Evolutionary conservation across 768 basidiomycete genomes (phyloP), one percentile per base, ranked within the genome.

Genomic region (Xerocomus potaroensis): DNA sequence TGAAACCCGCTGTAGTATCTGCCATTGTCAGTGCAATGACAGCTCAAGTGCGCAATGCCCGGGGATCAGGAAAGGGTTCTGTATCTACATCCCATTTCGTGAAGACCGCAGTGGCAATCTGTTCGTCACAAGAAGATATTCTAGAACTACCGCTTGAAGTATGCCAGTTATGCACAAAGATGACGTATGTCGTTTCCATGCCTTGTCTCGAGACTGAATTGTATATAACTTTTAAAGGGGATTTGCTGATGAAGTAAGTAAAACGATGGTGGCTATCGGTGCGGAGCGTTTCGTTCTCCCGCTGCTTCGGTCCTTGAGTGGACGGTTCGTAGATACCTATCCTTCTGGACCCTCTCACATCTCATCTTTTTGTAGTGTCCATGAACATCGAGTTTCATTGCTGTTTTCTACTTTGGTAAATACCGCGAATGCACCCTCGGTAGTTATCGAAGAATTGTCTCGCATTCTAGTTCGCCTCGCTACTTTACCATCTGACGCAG

Each of bases 31-130:
- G 61, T 26, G 61, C 75, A 2, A 80, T 91, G 68, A 58, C 77
- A 4, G 64, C 67, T 16, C 77, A 75, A 55, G 79, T 78, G 5
- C 57, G 56, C 30, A 60, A 59, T 0, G 51, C 37, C 23, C 57
- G 55, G 6, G 49, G 50, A 5, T 51, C 53, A 12, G 42, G 50
- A 3, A 61, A 53, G 37, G 56, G 47, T 15, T 65, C 65, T 4
- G 77, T 83, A 1, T 67, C 73, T 2, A 68, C 77, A 1, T 69
- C 72, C 18, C 84, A 90, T 53, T 77, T 86, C 31, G 62, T 89
- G 4, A 84, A 76, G 35, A 79, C 87, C 1, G 61, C 80, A 0
- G 67, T 90, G 19, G 78, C 83, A 1, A 69, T 93, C 2, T 83
- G 80, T 53, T 76, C 76, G 18, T 66, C 80, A 8, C 87, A 91